phyloP scores from a whole-genome alignment of 139 green algal species.

The Picochlorum sp. region DNA sequence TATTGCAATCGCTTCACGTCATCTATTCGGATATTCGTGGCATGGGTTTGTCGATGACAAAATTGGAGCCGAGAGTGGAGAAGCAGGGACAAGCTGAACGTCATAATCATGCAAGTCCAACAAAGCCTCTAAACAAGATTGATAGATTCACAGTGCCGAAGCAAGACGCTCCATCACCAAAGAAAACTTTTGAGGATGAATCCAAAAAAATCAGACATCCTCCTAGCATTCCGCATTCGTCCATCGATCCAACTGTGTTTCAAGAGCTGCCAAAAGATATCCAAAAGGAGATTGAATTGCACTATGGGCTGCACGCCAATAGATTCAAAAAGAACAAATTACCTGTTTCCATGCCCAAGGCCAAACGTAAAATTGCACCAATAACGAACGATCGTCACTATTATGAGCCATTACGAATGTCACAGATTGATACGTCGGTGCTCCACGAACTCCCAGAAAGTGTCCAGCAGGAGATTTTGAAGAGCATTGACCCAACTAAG shows the following conservation, averaged over 20 bases:
- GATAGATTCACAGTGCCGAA: no score
- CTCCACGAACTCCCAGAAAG: constrained; percentile 27
- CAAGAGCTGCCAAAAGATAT: constrained; percentile 53
- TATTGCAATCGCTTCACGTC: constrained; percentile 50
- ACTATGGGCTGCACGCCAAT: constrained; percentile 32
- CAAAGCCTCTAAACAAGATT: neutral
- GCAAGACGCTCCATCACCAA: no score
- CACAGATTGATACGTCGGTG: constrained; percentile 26
- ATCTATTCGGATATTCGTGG: constrained; percentile 58
- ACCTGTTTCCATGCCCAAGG: neutral
- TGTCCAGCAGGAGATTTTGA: constrained; percentile 21
- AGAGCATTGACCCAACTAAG: neutral
- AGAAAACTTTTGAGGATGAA: no score
- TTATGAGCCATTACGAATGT: constrained; percentile 4
- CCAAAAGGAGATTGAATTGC: constrained; percentile 52
- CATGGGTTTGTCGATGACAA: constrained; percentile 53
- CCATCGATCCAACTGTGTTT: constrained; percentile 62
- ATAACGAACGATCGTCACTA: neutral
- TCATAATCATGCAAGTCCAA: neutral
- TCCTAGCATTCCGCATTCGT: constrained; percentile 11
- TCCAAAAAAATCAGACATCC: no score
- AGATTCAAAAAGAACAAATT: neutral
- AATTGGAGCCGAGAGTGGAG: neutral
- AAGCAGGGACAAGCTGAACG: neutral
- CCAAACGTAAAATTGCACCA: no score